Percentiles rank a stretch among this genome's conserved stretches.
phyloP scores from a whole-genome alignment of 305 asterid genomes.

The Vinca major region DNA sequence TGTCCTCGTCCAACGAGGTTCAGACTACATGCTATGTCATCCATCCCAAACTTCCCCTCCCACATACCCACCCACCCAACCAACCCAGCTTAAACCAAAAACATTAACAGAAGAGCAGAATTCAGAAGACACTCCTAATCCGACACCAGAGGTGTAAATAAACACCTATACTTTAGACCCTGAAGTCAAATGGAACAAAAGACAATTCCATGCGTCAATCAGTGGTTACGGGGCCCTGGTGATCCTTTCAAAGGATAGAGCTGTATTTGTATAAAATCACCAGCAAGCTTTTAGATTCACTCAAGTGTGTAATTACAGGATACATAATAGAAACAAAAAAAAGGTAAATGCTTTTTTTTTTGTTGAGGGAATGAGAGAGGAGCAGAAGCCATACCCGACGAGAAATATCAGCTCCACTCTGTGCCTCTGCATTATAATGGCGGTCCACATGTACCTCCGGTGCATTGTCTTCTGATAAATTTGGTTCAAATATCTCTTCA shows the following conservation, averaged over 20 bases:
- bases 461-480: slow-evolving; percentile 50
- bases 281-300: background rate
- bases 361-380: background rate
- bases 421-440: slow-evolving; percentile 45
- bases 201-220: background rate
- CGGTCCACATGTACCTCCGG: slow-evolving; percentile 39
- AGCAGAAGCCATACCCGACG: slow-evolving; percentile 59
- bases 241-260: background rate
- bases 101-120: background rate
- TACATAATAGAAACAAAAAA: background rate
- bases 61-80: background rate
- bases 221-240: background rate
- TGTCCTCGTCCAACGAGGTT: background rate
- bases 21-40: background rate
- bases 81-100: background rate
- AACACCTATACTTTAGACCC: background rate
- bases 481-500: slow-evolving; percentile 52
- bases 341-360: no score
- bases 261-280: background rate
- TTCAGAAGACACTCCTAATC: background rate
- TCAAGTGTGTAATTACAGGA: background rate
- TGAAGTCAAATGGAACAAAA: background rate
- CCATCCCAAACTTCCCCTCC: background rate
- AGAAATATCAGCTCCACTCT: slow-evolving; percentile 42
- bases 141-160: background rate